Conservation (phyloP, 2,329 filamentous ascomycete species). For the Lachnellula subtilissima region DNA sequence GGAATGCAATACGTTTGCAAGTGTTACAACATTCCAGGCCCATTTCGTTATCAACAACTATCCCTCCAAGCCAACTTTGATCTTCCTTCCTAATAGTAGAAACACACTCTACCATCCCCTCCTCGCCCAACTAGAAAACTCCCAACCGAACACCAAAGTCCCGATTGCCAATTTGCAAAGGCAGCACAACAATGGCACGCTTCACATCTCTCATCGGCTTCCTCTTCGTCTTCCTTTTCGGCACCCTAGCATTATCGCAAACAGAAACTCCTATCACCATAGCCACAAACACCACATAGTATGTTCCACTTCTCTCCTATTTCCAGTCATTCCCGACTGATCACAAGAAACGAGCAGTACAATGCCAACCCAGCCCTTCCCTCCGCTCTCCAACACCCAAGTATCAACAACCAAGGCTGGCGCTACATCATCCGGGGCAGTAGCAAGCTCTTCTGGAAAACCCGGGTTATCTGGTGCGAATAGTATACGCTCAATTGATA, state of each 20-base stretch:
- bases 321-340: not conserved
- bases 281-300: constrained; percentile 10
- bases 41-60: not conserved
- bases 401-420: too few relatives aligned
- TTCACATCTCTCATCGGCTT: not conserved
- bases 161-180: not conserved
- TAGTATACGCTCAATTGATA: too few relatives aligned
- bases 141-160: not conserved
- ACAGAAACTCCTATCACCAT: not conserved
- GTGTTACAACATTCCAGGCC: not conserved
- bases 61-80: not conserved
- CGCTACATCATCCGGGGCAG: too few relatives aligned
- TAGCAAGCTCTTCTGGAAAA: too few relatives aligned
- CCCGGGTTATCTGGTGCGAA: too few relatives aligned
- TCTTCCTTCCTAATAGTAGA: not conserved
- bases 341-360: not conserved
- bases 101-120: not conserved
- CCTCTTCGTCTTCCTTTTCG: constrained; percentile 3
- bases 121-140: not conserved
- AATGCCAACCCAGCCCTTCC: not conserved
- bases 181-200: constrained; percentile 5
- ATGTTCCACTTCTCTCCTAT: not conserved
- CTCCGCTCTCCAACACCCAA: too few relatives aligned
- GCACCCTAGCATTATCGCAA: not conserved
- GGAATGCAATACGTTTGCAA: not conserved